Base-by-base conservation (phyloP, 2,329 filamentous ascomycete species). In the Hypoxylon sp. region DNA sequence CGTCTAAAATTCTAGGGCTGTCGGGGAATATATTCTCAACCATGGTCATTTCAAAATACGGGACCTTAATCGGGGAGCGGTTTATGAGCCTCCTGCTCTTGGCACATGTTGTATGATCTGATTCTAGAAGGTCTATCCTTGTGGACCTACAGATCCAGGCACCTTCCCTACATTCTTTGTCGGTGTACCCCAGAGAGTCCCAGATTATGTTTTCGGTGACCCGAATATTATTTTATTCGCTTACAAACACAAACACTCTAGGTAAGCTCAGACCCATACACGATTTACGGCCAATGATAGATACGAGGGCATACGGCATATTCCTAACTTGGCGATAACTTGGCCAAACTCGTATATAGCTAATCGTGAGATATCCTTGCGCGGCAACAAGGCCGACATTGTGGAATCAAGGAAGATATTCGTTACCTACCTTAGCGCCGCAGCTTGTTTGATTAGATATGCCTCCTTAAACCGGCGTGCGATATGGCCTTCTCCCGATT, bases 61-160 rank as follows among this genome's bases (percentile, higher is more conserved):
- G 46, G n/a, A 44, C 19, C 19, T 42, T 22, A 14, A 29, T 11
- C 6, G 24, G 5, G 3, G 44, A 46, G n/a, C 11, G n/a, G 24
- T 53, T 35, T 14, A 39, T 59, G 31, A 64, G 33, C 62, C 39
- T 59, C 48, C 54, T 6, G 47, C 3, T 17, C 39, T 59, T 48
- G 48, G 24, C 29, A 59, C 26, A 29, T 55, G 42, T 33, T 31
- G 50, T 33, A 9, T 47, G 13, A 44, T 55, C 33, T 59, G 31
- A 33, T 47, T 64, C 22, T 47, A 24, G 39, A 53, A 37, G 54
- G 54, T 31, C 61, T 39, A 39, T 17, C 6, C 3, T 46, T 61
- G 29, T 35, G 14, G 51, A 42, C 53, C 58, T 24, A 17, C 37
- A 33, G n/a, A 19, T 37, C 3, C 14, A 35, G 42, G 39, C 54